Conservation (phyloP, 2,329 filamentous ascomycete species). For the Diaporthe sp. region DNA sequence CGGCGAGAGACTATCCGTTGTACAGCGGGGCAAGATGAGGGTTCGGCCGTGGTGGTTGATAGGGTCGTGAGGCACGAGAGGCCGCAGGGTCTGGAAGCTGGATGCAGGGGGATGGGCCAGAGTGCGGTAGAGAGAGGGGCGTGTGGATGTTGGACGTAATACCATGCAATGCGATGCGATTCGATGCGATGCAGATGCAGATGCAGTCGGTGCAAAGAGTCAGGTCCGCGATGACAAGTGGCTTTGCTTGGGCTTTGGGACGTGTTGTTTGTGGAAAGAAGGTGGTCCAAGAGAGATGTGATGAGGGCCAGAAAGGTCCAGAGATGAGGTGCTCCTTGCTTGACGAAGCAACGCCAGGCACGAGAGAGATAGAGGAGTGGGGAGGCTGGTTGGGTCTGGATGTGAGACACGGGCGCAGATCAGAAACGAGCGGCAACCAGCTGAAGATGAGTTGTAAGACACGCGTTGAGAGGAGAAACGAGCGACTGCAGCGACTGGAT, state of each 20-base stretch:
- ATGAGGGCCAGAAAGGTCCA: neutral
- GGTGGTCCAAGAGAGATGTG: neutral
- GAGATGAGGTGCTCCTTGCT: constrained; percentile 13
- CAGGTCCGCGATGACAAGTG: constrained; percentile 17
- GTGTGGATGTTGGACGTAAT: constrained; percentile 30
- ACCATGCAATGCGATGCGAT: constrained; percentile 1
- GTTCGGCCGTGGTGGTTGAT: constrained; percentile 26
- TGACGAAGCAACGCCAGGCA: constrained; percentile 12
- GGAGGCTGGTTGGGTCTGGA: constrained; percentile 17
- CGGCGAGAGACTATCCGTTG: constrained; percentile 34
- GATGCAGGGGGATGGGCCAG: constrained; percentile 33
- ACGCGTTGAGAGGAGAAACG: constrained; percentile 3
- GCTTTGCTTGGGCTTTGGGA: constrained; percentile 12
- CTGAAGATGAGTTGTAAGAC: constrained; percentile 17
- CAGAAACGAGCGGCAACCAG: constrained; percentile 30
- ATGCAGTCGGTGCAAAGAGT: constrained; percentile 24
- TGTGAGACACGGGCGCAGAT: constrained; percentile 30
- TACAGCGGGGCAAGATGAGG: constrained; percentile 29
- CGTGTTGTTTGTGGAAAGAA: constrained; percentile 9
- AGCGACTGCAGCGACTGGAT: constrained; percentile 17
- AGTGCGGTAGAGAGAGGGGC: constrained; percentile 34
- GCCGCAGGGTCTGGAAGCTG: constrained; percentile 26
- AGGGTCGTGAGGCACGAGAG: constrained; percentile 33
- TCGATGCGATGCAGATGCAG: constrained; percentile 18
- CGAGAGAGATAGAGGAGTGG: neutral